Conservation (phyloP, 495 filamentous ascomycete genomes). For the Talaromyces ruber region DNA sequence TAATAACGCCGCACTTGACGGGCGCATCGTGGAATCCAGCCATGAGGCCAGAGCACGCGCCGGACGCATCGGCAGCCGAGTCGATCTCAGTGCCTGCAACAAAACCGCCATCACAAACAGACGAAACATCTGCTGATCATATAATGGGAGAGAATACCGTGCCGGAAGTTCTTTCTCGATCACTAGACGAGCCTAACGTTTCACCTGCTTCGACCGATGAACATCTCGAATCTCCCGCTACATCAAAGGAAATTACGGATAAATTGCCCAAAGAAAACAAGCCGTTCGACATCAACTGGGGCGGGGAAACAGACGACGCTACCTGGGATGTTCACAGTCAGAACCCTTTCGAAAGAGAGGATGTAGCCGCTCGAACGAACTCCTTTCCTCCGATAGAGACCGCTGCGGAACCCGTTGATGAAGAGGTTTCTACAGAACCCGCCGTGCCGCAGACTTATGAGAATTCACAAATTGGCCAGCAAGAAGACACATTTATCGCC, state of each 20-base stretch:
- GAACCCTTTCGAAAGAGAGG: conserved; percentile 6
- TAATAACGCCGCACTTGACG: not conserved
- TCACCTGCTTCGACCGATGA: not conserved
- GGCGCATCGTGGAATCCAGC: conserved; percentile 35
- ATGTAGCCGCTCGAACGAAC: conserved; percentile 25
- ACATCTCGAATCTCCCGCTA: not conserved
- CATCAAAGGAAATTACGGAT: not conserved
- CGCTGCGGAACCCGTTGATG: conserved; percentile 13
- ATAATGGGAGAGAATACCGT: not conserved
- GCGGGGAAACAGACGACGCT: not conserved
- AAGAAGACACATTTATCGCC: conserved; percentile 13
- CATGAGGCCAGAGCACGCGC: conserved; percentile 20
- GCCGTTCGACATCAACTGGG: conserved; percentile 2
- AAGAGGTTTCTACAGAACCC: not conserved
- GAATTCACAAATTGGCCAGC: conserved; percentile 7
- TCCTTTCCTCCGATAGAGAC: conserved; percentile 16
- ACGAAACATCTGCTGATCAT: not conserved
- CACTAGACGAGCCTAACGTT: not conserved
- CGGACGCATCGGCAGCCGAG: not conserved
- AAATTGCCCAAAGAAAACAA: conserved; percentile 14
- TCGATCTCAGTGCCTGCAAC: not conserved
- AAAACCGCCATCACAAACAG: not conserved
- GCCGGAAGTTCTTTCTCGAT: not conserved
- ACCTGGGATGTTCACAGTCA: not conserved
- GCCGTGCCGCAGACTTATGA: not conserved